Percentiles rank a stretch among this genome's conserved stretches.
Conservation (phyloP, 129 eudicot genomes). For the Pulicaria dysenterica region DNA sequence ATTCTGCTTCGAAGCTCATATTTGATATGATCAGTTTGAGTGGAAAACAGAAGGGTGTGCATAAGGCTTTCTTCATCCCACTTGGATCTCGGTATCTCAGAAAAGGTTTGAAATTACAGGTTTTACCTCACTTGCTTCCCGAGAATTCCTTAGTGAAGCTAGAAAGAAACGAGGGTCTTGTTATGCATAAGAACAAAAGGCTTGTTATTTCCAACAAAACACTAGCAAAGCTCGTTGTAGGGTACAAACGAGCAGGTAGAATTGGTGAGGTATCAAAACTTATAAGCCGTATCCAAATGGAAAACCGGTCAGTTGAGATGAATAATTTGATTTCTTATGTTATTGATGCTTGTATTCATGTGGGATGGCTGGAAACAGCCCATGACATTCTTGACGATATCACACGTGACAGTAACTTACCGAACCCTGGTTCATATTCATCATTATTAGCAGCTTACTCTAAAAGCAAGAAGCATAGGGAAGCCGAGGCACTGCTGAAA, state of each 20-base stretch:
- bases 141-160: slow-evolving; percentile 48
- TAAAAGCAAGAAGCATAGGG: slow-evolving; percentile 58
- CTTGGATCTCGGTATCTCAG: slow-evolving; percentile 74
- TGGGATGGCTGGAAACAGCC: slow-evolving; percentile 87
- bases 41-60: slow-evolving; percentile 34
- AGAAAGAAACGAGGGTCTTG: slow-evolving; percentile 55
- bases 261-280: slow-evolving; percentile 60
- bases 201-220: slow-evolving; percentile 62
- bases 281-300: slow-evolving; percentile 45
- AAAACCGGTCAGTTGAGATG: slow-evolving; percentile 20
- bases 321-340: slow-evolving; percentile 48
- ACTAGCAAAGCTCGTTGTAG: slow-evolving; percentile 58
- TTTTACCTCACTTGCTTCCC: slow-evolving; percentile 56
- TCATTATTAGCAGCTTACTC: slow-evolving; percentile 58
- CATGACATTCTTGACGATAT: slow-evolving; percentile 90
- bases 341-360: slow-evolving; percentile 62
- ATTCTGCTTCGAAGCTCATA: slow-evolving; percentile 61
- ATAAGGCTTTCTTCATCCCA: slow-evolving; percentile 46
- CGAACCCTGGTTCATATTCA: slow-evolving; percentile 38
- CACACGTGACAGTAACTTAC: slow-evolving; percentile 39
- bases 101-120: slow-evolving; percentile 54
- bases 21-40: slow-evolving; percentile 44
- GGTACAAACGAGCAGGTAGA: slow-evolving; percentile 52
- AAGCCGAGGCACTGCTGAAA: slow-evolving; percentile 56
- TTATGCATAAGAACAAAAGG: slow-evolving; percentile 44